phyloP scores from a whole-genome alignment of 2,329 filamentous ascomycete genomes.

The Phialemonium atrogriseum region DNA sequence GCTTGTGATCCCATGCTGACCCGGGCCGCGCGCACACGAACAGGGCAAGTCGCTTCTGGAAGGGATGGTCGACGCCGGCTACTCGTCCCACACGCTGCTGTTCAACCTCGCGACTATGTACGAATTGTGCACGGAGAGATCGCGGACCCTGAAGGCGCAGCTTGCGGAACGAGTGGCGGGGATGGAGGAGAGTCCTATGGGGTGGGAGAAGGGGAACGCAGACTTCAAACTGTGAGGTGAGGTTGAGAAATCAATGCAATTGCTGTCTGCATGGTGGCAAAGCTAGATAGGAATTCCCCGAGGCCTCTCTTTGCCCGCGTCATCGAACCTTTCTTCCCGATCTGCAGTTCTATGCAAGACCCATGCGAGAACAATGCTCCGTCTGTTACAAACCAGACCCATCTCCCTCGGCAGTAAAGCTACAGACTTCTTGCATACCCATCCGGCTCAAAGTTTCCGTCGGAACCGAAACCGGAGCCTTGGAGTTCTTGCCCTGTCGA shows the following conservation, averaged over 20 bases:
- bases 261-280: no score
- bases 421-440: no score
- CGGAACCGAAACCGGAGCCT: no score
- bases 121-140: slow-evolving; percentile 77
- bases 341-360: no score
- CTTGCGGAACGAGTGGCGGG: slow-evolving; percentile 58
- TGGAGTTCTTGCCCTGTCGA: no score
- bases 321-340: no score
- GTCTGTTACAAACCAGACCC: no score
- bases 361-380: no score
- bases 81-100: slow-evolving; percentile 68
- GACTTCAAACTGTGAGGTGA: slow-evolving; percentile 69
- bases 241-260: slow-evolving; percentile 4
- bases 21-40: slow-evolving; percentile 4
- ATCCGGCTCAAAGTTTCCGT: no score
- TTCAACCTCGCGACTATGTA: slow-evolving; percentile 91
- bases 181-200: slow-evolving; percentile 44
- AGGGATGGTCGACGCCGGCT: slow-evolving; percentile 49
- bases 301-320: no score
- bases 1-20: not conserved
- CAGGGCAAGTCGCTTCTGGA: slow-evolving; percentile 62
- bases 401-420: no score
- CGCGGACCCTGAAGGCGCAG: slow-evolving; percentile 58
- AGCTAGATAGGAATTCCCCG: no score
- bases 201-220: slow-evolving; percentile 62